A percentile compares a stretch with the other conserved stretches of the same genome.
Evolutionary conservation across 768 basidiomycete species (phyloP).

Genomic region (Tulasnella sp.): DNA sequence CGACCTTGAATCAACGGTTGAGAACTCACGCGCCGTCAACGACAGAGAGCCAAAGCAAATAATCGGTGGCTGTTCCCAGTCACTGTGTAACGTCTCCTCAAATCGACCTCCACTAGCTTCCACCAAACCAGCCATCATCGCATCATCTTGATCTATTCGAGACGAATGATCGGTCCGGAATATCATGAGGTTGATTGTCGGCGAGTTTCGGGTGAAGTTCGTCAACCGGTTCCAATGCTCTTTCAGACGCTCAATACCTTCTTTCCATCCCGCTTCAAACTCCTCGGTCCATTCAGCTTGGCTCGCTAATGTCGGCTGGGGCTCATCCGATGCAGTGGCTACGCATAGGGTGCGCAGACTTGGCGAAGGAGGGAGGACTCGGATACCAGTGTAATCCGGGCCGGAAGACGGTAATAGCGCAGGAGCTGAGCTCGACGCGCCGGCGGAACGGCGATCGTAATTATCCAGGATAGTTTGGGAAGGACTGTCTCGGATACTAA

Average conservation of each 20-base stretch:
- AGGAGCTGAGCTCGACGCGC: background rate
- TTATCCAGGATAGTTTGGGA: constrained; percentile 1
- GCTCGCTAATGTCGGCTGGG: background rate
- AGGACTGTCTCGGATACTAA: background rate
- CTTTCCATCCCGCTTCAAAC: constrained; percentile 7
- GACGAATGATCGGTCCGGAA: too few species aligned
- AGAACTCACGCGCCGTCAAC: too few species aligned
- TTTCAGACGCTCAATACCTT: constrained; percentile 3
- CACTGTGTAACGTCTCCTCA: too few species aligned
- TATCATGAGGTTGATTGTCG: too few species aligned
- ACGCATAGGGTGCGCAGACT: constrained; percentile 40
- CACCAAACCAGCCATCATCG: too few species aligned
- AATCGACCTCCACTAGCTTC: too few species aligned
- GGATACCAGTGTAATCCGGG: constrained; percentile 30
- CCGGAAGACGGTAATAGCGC: background rate
- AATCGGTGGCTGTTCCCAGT: too few species aligned
- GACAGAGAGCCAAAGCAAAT: too few species aligned
- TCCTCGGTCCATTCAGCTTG: constrained; percentile 9
- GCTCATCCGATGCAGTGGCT: background rate
- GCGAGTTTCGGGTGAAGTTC: background rate
- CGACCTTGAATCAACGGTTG: too few species aligned
- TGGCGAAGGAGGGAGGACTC: constrained; percentile 48
- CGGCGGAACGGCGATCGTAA: constrained; percentile 16
- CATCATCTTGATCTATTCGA: too few species aligned
- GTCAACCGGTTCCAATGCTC: constrained; percentile 4